These are phyloP conservation scores for Thoreauomyces humboldtii DNA, from an alignment of 192 early-diverging fungal genomes.

Conservation along the genomic window DNA sequence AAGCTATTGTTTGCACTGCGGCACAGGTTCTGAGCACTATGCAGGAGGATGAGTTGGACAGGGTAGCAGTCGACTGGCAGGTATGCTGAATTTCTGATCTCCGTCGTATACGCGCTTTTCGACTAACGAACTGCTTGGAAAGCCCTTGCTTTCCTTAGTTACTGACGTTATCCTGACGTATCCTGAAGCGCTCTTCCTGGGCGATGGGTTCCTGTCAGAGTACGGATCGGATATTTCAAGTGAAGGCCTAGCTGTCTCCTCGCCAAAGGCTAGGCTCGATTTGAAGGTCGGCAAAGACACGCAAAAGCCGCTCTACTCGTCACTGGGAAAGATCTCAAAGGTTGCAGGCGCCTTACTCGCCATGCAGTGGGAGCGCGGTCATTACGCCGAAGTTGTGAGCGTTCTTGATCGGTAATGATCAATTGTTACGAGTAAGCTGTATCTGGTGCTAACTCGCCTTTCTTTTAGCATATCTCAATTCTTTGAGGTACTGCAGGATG, in stretches of 20 bases:
- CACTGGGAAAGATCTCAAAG: slow-evolving; percentile 5
- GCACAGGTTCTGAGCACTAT: background rate
- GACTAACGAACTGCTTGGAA: too few species aligned
- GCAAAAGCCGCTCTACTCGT: slow-evolving; percentile 2
- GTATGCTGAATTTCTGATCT: too few species aligned
- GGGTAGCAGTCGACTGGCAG: background rate
- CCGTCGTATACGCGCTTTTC: too few species aligned
- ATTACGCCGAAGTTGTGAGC: background rate
- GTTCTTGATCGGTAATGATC: background rate
- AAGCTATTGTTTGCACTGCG: too few species aligned
- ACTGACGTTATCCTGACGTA: background rate
- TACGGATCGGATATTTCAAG: background rate
- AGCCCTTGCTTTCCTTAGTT: background rate
- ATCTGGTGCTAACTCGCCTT: background rate
- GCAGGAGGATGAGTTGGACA: background rate
- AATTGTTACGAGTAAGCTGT: background rate
- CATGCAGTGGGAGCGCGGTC: background rate
- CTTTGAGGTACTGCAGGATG: background rate
- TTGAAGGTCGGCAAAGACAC: slow-evolving; percentile 4
- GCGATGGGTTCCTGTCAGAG: background rate
- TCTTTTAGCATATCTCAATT: background rate
- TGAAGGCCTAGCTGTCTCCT: background rate
- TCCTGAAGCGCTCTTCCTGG: background rate
- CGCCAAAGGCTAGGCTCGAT: background rate
- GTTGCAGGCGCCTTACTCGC: background rate